Percentiles rank a stretch among this genome's conserved stretches.
Conservation (phyloP, 805 yeast species). For the Lipomyces chichibuensis region DNA sequence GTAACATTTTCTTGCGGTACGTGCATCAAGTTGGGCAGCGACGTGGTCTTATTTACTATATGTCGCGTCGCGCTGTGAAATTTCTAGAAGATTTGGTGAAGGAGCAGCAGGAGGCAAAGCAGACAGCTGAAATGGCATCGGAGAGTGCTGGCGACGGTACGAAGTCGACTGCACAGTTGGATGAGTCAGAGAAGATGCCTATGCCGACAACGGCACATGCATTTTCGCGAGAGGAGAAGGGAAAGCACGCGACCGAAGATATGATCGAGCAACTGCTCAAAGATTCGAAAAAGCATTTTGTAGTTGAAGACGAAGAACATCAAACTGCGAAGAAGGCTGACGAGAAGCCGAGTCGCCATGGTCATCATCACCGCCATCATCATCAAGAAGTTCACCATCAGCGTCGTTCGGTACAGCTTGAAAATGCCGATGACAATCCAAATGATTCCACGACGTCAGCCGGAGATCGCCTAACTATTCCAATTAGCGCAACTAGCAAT, state of each 20-base stretch:
- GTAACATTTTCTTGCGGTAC: conserved; percentile 67
- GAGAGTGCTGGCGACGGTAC: conserved; percentile 1
- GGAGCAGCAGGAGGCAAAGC: conserved; percentile 37
- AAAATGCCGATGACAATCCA: neutral
- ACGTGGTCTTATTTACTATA: conserved; percentile 50
- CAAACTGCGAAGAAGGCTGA: neutral
- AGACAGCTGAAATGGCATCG: neutral
- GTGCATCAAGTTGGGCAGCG: conserved; percentile 54
- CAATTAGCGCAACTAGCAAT: neutral
- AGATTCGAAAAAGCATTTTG: conserved; percentile 27
- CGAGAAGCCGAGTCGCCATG: neutral
- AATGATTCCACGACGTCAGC: neutral
- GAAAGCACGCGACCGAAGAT: conserved; percentile 19
- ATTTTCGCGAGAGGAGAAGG: conserved; percentile 6
- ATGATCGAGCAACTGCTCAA: conserved; percentile 27
- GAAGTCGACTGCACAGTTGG: conserved; percentile 1
- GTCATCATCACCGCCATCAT: conserved; percentile 9
- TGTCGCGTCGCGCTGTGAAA: conserved; percentile 54
- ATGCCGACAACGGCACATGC: neutral
- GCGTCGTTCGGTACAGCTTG: neutral
- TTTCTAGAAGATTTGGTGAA: conserved; percentile 56
- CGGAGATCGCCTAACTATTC: neutral
- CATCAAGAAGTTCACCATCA: neutral
- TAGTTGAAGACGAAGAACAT: conserved; percentile 25
- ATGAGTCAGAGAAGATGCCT: conserved; percentile 10